phyloP scores from a whole-genome alignment of 345 rosid species.

The Microthlaspi erraticum region DNA sequence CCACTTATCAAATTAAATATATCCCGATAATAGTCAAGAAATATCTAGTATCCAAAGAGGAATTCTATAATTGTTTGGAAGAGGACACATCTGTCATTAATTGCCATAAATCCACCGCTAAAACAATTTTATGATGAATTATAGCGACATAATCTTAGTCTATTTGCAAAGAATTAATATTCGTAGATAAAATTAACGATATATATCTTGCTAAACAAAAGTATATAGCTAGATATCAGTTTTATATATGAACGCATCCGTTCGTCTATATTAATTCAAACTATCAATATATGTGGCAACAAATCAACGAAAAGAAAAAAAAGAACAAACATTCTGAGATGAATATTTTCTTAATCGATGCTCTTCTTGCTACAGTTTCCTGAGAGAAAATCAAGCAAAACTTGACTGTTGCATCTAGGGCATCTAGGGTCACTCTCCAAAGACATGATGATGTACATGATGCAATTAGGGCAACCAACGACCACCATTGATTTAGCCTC shows the following conservation, averaged over 20 bases:
- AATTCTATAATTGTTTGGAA: conserved; percentile 15
- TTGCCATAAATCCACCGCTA: neutral
- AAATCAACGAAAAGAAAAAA: neutral
- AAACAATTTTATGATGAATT: conserved; percentile 10
- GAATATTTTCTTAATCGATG: neutral
- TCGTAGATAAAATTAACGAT: neutral
- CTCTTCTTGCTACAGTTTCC: conserved; percentile 29
- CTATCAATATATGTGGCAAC: conserved; percentile 10
- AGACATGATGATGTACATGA: conserved; percentile 46
- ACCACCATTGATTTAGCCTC: conserved; percentile 46
- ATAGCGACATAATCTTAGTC: neutral
- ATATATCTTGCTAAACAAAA: conserved; percentile 13
- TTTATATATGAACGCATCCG: conserved; percentile 9
- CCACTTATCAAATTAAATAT: conserved; percentile 15
- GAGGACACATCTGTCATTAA: conserved; percentile 23
- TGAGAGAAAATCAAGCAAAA: conserved; percentile 44
- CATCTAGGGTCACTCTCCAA: conserved; percentile 45
- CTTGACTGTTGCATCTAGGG: conserved; percentile 47
- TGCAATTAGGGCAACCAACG: conserved; percentile 46
- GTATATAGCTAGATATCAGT: neutral
- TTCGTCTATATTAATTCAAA: conserved; percentile 17
- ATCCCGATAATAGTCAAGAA: conserved; percentile 26
- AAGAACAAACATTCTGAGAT: conserved; percentile 4
- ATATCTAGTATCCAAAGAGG: conserved; percentile 7
- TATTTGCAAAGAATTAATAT: neutral